These are phyloP conservation scores for Choanephora cucurbitarum DNA, from an alignment of 371 early-diverging fungal genomes.

Conservation along the genomic window DNA sequence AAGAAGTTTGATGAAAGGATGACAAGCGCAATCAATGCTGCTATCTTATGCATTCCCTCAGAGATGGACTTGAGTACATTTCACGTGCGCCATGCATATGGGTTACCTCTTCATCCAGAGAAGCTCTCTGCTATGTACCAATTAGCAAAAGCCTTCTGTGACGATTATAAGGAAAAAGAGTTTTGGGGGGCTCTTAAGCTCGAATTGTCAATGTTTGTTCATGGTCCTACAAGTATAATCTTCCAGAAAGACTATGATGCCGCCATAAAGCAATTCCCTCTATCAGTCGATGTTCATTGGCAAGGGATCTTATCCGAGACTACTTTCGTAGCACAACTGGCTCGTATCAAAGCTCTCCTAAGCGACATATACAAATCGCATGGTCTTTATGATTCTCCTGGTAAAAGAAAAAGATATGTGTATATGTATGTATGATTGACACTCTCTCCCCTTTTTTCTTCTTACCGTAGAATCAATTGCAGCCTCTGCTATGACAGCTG, in stretches of 20 bases:
- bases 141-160: constrained; percentile 8
- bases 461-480: constrained; percentile 5
- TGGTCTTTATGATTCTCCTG: background rate
- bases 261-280: constrained; percentile 6
- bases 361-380: background rate
- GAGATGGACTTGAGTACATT: constrained; percentile 6
- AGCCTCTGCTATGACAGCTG: constrained; percentile 24
- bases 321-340: background rate
- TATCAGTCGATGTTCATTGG: constrained; percentile 36
- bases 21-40: background rate
- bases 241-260: constrained; percentile 15
- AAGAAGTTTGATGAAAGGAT: background rate
- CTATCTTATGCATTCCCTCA: constrained; percentile 3
- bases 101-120: constrained; percentile 2
- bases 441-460: background rate
- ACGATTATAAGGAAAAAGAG: constrained; percentile 18
- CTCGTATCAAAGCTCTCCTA: background rate
- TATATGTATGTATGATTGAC: background rate
- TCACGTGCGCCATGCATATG: background rate
- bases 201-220: constrained; percentile 30
- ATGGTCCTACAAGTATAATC: constrained; percentile 14
- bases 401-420: background rate
- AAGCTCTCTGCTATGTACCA: constrained; percentile 6
- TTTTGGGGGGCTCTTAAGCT: constrained; percentile 24
- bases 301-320: constrained; percentile 19